Percentiles rank a stretch among this genome's conserved stretches.
Conservation (phyloP, 768 basidiomycete genomes). For the Trametes maxima region DNA sequence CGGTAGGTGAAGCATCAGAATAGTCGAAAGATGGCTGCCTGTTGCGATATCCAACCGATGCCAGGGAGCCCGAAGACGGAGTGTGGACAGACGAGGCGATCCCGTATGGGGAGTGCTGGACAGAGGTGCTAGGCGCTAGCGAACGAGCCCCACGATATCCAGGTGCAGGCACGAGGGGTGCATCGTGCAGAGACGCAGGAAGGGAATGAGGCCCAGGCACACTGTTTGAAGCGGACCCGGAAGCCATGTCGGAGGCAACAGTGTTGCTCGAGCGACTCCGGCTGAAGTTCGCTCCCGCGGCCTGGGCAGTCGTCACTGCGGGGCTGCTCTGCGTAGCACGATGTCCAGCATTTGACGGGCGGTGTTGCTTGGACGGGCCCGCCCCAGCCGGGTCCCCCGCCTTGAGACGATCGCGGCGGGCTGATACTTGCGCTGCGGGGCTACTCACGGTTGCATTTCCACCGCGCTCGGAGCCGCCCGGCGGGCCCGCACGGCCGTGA, state of each 20-base stretch:
- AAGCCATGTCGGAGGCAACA: not conserved
- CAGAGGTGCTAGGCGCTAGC: not conserved
- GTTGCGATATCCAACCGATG: not conserved
- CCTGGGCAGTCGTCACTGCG: conserved; percentile 1
- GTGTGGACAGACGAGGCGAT: not conserved
- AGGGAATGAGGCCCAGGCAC: not conserved
- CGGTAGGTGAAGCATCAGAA: not conserved
- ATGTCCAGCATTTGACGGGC: conserved; percentile 4
- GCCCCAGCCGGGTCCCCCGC: not conserved
- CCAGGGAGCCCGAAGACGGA: not conserved
- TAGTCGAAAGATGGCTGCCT: not conserved
- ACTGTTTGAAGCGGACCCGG: not conserved
- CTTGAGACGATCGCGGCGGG: not conserved
- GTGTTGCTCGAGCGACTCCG: conserved; percentile 7
- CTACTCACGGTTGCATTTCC: not conserved
- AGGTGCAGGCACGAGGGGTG: not conserved
- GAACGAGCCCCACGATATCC: not conserved
- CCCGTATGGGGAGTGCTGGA: not conserved
- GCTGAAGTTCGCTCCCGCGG: conserved; percentile 6
- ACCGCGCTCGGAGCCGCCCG: not conserved
- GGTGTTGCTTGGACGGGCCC: not conserved
- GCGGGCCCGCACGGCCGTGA: not conserved
- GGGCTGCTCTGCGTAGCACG: conserved; percentile 2
- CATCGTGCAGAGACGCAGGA: not conserved
- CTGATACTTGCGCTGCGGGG: not conserved